Evolutionary conservation across 2,329 filamentous ascomycete species (phyloP).

Genomic region (Aaosphaeria pasadenensis): DNA sequence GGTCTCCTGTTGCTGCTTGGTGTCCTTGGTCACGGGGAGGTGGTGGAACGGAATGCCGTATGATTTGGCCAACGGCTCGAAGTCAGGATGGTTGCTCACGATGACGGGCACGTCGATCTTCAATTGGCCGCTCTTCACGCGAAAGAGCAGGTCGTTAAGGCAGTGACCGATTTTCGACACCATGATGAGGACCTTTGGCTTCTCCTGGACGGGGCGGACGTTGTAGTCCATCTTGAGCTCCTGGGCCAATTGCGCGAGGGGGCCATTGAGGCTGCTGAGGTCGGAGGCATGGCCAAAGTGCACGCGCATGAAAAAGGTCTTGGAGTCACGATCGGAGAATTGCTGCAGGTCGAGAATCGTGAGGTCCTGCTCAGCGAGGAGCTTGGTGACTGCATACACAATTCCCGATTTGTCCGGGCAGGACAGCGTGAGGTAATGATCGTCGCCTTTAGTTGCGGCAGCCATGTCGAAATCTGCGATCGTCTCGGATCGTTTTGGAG

Average conservation of each 20-base stretch:
- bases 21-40: constrained; percentile 75
- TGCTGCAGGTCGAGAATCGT: constrained; percentile 85
- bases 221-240: constrained; percentile 69
- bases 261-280: constrained; percentile 46
- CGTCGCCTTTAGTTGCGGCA: constrained; percentile 24
- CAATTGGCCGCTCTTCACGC: constrained; percentile 70
- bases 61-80: constrained; percentile 63
- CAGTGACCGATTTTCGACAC: constrained; percentile 87
- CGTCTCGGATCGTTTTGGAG: not conserved
- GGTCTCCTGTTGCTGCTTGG: constrained; percentile 70
- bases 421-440: constrained; percentile 65
- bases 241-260: constrained; percentile 60
- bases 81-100: constrained; percentile 80
- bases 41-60: constrained; percentile 80
- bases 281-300: constrained; percentile 65
- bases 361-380: constrained; percentile 69
- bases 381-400: constrained; percentile 77
- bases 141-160: constrained; percentile 79
- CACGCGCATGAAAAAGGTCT: constrained; percentile 85
- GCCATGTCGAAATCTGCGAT: constrained; percentile 5
- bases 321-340: constrained; percentile 71
- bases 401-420: constrained; percentile 84
- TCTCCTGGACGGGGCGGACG: constrained; percentile 64
- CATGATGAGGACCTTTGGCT: constrained; percentile 80
- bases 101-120: constrained; percentile 73